Conservation (phyloP, 2,329 filamentous ascomycete species). For the Xylariaceae sp. region DNA sequence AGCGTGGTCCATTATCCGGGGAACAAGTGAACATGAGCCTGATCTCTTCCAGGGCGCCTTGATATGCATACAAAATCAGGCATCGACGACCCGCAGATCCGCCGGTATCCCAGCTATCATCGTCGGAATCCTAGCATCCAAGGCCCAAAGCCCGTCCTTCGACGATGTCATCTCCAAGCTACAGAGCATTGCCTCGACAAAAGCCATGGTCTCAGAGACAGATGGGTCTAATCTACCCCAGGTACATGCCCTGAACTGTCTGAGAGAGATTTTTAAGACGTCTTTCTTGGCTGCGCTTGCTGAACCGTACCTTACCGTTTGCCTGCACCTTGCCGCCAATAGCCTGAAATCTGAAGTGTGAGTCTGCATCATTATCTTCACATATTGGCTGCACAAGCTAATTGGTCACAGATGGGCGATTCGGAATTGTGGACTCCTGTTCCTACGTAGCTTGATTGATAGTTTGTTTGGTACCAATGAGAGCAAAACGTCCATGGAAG, state of each 20-base stretch:
- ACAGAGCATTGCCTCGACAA: conserved; percentile 51
- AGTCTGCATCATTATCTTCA: conserved; percentile 25
- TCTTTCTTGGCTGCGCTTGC: conserved; percentile 69
- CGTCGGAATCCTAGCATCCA: conserved; percentile 71
- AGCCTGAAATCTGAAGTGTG: conserved; percentile 76
- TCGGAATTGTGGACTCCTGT: conserved; percentile 85
- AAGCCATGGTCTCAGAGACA: conserved; percentile 50
- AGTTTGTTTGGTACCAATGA: conserved; percentile 71
- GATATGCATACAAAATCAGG: conserved; percentile 67
- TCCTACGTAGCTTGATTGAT: conserved; percentile 82
- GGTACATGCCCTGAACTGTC: conserved; percentile 89
- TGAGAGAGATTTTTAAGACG: conserved; percentile 88
- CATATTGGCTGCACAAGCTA: background rate
- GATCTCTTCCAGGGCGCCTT: conserved; percentile 51
- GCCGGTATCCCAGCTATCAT: conserved; percentile 88
- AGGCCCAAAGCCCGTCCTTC: conserved; percentile 57
- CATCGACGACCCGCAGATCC: conserved; percentile 81
- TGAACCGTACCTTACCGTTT: conserved; percentile 68
- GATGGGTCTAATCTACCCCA: conserved; percentile 72
- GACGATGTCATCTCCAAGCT: conserved; percentile 60
- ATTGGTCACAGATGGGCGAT: conserved; percentile 70
- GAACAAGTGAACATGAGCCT: conserved; percentile 3
- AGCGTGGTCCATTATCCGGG: conserved; percentile 9
- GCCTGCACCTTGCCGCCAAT: conserved; percentile 73
- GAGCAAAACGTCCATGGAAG: conserved; percentile 59